Conservation (phyloP, 495 filamentous ascomycete genomes). For the Daldinia concentrica region DNA sequence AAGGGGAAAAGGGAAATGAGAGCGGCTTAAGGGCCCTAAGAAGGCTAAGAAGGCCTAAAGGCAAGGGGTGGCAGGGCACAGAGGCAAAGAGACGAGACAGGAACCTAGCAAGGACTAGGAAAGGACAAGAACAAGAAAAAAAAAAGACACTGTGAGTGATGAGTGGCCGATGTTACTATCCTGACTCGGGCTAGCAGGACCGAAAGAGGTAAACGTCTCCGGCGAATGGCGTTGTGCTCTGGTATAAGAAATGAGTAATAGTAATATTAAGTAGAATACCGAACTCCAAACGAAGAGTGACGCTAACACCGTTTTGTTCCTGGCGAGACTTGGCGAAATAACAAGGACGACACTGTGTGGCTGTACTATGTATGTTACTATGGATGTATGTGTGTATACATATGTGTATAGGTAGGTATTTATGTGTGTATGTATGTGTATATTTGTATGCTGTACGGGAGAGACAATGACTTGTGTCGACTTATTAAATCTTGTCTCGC, state of each 20-base stretch:
- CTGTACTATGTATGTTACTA: slow-evolving; percentile 7
- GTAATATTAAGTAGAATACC: slow-evolving; percentile 44
- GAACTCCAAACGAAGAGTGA: slow-evolving; percentile 21
- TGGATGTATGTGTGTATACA: neutral
- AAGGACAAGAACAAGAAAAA: neutral
- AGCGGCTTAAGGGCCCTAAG: slow-evolving; percentile 35
- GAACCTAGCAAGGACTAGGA: slow-evolving; percentile 9
- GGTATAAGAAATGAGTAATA: slow-evolving; percentile 41
- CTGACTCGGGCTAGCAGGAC: slow-evolving; percentile 40
- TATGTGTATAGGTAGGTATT: too few relatives aligned
- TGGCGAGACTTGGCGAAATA: slow-evolving; percentile 22
- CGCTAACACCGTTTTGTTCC: slow-evolving; percentile 31
- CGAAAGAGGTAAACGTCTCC: slow-evolving; percentile 36
- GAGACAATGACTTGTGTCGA: slow-evolving; percentile 32
- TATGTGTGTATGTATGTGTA: neutral
- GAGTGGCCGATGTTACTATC: slow-evolving; percentile 39
- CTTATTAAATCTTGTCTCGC: slow-evolving; percentile 35
- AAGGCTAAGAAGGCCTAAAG: slow-evolving; percentile 19
- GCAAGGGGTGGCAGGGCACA: slow-evolving; percentile 15
- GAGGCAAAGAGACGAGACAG: slow-evolving; percentile 37
- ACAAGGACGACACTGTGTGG: slow-evolving; percentile 31
- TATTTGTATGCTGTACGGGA: neutral
- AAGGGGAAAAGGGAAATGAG: slow-evolving; percentile 38
- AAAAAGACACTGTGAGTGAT: slow-evolving; percentile 37
- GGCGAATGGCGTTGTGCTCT: slow-evolving; percentile 39